Evolutionary conservation across 2,329 filamentous ascomycete genomes (phyloP), one percentile per base, ranked within the genome.

Genomic region (Chaetothyriales sp.): DNA sequence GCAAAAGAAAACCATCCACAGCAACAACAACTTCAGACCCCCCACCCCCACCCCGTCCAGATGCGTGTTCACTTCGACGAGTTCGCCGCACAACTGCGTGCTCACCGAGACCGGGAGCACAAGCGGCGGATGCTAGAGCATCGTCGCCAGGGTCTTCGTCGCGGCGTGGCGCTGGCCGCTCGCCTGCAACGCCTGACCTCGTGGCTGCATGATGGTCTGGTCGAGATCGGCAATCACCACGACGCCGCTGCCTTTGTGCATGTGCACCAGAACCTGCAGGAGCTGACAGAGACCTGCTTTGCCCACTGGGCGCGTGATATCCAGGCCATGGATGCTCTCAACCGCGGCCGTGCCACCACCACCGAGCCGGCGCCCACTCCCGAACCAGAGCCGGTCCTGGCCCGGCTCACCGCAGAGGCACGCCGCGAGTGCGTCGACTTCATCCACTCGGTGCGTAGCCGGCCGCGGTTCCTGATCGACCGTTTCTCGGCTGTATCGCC

Each of bases 381-480:
- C 2, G 19, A 50, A 2, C 57, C 63, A 46, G 61, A 61, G 50
- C 65, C 66, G 53, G 70, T 72, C 54, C 65, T 69, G 50, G 59
- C 84, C 64, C 81, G 88, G 61, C 77, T 96, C 47, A 85, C 88
- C 48, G 73, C 79, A 51, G 80, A 83, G 55, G 80, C 86, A 51
- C 76, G 86, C 63, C 79, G 86, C 54, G 79, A 82, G 44, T 79
- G 95, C 53, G 65, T 95, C 52, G 78, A 80, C 55, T 90, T 96
- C 62, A 70, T 96, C 60, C 82, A 79, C 47, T 79, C 86, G 66
- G 77, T 95, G 55, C 81, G 90, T 60, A 88, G 84, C 56, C 89
- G 95, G 65, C 82, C 87, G 39, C 81, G 89, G 61, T 96, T 93
- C 67, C 67, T 98, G 65, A 86, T 90, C 61, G 81, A 84, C 56